phyloP scores from a whole-genome alignment of 768 basidiomycete genomes.

The Panaeolus cyanescens region DNA sequence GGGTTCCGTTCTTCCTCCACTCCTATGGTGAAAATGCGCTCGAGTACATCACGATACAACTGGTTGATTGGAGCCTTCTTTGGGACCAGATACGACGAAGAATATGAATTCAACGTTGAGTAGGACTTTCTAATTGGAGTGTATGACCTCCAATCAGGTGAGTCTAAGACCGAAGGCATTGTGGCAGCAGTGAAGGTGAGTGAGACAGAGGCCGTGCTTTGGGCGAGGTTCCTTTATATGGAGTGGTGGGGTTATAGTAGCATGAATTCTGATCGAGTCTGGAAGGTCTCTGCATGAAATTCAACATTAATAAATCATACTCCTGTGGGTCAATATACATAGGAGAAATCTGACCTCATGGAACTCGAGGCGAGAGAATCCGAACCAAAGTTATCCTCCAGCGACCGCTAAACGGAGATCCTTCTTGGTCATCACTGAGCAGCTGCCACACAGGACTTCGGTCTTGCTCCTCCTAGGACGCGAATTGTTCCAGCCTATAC shows the following conservation, averaged over 20 bases:
- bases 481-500: background rate
- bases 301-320: background rate
- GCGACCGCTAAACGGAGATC: background rate
- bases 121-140: background rate
- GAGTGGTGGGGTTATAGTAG: background rate
- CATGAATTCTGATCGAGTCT: background rate
- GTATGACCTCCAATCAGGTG: background rate
- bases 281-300: background rate
- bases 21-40: conserved; percentile 20
- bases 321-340: background rate
- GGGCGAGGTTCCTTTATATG: background rate
- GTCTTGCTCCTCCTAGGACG: background rate
- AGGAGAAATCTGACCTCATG: background rate
- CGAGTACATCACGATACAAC: conserved; percentile 20
- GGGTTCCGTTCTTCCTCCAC: conserved; percentile 9
- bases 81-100: background rate
- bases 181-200: background rate
- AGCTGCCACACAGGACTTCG: background rate
- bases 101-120: background rate
- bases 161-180: background rate
- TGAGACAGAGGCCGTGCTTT: background rate
- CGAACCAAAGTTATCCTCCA: background rate
- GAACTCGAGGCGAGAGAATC: background rate
- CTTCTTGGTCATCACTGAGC: background rate
- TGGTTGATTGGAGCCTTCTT: background rate